phyloP scores from a whole-genome alignment of 108 stramenopile genomes.

The Skeletonema menzelii region DNA sequence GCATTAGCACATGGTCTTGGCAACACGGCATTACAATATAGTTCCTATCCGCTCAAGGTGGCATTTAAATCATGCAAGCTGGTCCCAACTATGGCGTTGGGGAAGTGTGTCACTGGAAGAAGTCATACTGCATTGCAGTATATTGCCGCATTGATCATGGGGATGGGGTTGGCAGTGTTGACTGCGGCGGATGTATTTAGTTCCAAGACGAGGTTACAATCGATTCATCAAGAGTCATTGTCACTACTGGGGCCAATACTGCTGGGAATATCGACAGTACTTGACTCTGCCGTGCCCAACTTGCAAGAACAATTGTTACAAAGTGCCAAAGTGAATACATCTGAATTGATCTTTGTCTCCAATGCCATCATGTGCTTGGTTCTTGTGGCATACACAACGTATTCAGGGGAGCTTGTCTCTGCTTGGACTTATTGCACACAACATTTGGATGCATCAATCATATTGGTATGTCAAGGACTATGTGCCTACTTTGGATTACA shows the following conservation, averaged over 20 bases:
- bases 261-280: constrained; percentile 25
- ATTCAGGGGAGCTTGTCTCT: constrained; percentile 24
- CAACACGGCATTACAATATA: constrained; percentile 30
- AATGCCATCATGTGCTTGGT: constrained; percentile 38
- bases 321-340: constrained; percentile 29
- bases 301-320: constrained; percentile 45
- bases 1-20: constrained; percentile 36
- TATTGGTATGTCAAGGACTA: constrained; percentile 22
- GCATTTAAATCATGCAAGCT: constrained; percentile 52
- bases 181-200: constrained; percentile 29
- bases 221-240: neutral
- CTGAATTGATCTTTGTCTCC: constrained; percentile 35
- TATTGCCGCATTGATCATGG: constrained; percentile 42
- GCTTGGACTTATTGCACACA: constrained; percentile 22
- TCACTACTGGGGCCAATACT: constrained; percentile 27
- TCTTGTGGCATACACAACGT: constrained; percentile 21
- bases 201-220: neutral
- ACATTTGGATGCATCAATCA: constrained; percentile 13
- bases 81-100: constrained; percentile 47
- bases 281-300: constrained; percentile 41
- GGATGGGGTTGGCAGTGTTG: constrained; percentile 38
- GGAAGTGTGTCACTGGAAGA: constrained; percentile 30
- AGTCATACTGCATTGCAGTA: constrained; percentile 36
- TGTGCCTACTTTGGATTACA: constrained; percentile 41
- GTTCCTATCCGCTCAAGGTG: constrained; percentile 45